Evolutionary conservation across 805 yeast genomes (phyloP).

Genomic region (Aciculoconidium aculeatum): DNA sequence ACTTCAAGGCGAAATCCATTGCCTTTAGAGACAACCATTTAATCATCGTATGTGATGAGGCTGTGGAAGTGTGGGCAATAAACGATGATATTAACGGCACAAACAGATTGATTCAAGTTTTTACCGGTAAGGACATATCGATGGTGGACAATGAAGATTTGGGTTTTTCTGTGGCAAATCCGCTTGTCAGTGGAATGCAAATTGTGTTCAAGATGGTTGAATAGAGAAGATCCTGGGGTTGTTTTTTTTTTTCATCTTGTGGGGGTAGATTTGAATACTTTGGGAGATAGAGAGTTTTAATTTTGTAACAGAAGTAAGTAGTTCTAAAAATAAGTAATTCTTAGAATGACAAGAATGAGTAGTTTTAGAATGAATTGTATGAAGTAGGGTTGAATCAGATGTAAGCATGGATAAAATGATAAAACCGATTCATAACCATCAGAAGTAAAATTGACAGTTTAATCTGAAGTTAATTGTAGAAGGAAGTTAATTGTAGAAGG

Average conservation of each 20-base stretch:
- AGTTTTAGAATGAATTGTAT: no score
- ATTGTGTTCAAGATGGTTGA: slow-evolving; percentile 45
- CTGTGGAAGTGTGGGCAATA: slow-evolving; percentile 63
- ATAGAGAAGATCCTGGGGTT: slow-evolving; percentile 1
- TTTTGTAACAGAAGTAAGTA: no score
- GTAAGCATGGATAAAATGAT: no score
- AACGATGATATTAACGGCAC: slow-evolving; percentile 39
- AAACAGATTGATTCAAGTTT: slow-evolving; percentile 55
- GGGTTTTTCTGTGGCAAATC: slow-evolving; percentile 54
- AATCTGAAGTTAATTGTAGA: no score
- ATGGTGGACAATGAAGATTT: slow-evolving; percentile 19
- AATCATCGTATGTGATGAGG: slow-evolving; percentile 53
- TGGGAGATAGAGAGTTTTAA: no score
- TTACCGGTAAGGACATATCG: slow-evolving; percentile 62
- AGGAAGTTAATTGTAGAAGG: no score
- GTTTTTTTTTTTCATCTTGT: background rate
- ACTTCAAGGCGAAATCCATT: slow-evolving; percentile 32
- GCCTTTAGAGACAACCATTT: slow-evolving; percentile 29
- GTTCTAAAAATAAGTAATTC: no score
- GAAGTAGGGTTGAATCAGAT: no score
- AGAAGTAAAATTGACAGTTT: no score
- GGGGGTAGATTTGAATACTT: background rate
- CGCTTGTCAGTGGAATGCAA: slow-evolving; percentile 56
- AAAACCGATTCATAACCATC: no score
- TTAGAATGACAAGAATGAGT: no score